Evolutionary conservation across 345 rosid species (phyloP), one percentile per base, ranked within the genome.

Genomic region (Pistacia atlantica): DNA sequence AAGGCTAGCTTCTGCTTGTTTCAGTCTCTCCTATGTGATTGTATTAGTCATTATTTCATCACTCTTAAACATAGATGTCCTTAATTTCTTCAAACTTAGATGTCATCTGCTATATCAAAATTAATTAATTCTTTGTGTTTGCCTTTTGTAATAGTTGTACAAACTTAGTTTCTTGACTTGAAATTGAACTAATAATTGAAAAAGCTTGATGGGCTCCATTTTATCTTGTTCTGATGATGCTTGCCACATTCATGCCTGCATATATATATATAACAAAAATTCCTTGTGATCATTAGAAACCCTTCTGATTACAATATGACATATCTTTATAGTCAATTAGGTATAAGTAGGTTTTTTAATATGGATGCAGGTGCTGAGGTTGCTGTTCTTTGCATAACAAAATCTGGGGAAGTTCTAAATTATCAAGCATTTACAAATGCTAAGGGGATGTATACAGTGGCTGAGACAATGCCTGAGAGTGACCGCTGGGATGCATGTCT

Each of bases 401-500:
- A 90, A 80, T 85, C 97, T 0, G 97, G 99, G 25, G 97, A 96
- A 81, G 98, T 96, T 35, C 81, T 93, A 65, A 96, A 96, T 80
- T 93, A 96, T 31, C 99, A 96, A 74, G 98, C 98, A 20, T 96
- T 96, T 78, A 92, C 97, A 75, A 87, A 95, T 74, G 82, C 91
- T 0, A 92, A 86, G 80, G 99, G 98, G 49, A 69, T 90, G 17
- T 96, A 96, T 85, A 86, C 87, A 0, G 97, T 96, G 6, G 98
- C 97, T 0, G 98, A 96, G 84, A 96, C 98, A 65, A 93, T 96
- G 99, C 95, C 99, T 0, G 93, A 92, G 86, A 93, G 97, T 33
- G 94, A 96, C 61, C 91, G 97, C 17, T 93, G 99, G 99, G 97
- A 92, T 51, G 97, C 98, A 8, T 96, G 99, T 77, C 85, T 93